A percentile compares a stretch with the other conserved stretches of the same genome.
phyloP scores from a whole-genome alignment of 2,329 filamentous ascomycete genomes.

The Ophiocordyceps camponoti-saundersi region DNA sequence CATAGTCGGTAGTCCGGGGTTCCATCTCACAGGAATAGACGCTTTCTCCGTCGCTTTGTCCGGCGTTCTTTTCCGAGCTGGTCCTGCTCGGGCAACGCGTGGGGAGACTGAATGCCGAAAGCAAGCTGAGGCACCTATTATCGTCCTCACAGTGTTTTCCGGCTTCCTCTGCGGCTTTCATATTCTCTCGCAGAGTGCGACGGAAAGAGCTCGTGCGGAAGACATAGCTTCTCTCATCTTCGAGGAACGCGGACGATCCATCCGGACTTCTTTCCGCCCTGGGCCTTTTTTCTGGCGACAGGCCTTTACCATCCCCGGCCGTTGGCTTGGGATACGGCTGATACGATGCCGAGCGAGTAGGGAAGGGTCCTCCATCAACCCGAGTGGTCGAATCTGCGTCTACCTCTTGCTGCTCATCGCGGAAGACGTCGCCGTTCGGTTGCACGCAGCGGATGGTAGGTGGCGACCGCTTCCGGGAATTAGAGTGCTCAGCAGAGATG shows the following conservation, averaged over 20 bases:
- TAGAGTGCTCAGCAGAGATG: background rate
- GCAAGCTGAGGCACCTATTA: conserved; percentile 20
- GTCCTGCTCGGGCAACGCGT: conserved; percentile 20
- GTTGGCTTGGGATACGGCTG: conserved; percentile 3
- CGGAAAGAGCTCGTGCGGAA: conserved; percentile 42
- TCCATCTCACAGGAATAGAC: conserved; percentile 24
- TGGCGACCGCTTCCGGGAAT: conserved; percentile 6
- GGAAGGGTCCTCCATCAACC: background rate
- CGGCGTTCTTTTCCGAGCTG: conserved; percentile 20
- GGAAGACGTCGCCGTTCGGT: conserved; percentile 16
- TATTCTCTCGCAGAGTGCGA: conserved; percentile 29
- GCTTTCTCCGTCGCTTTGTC: conserved; percentile 26
- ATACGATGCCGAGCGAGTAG: background rate
- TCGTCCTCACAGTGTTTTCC: conserved; percentile 10
- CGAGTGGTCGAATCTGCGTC: background rate
- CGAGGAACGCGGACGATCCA: conserved; percentile 32
- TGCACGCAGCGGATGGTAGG: conserved; percentile 17
- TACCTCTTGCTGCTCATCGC: background rate
- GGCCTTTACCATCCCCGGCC: conserved; percentile 3
- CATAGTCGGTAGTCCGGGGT: background rate
- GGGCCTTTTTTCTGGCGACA: conserved; percentile 3
- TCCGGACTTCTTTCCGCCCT: conserved; percentile 14
- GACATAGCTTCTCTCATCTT: conserved; percentile 30
- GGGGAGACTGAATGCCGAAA: conserved; percentile 22
- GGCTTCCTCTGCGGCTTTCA: conserved; percentile 17